phyloP scores from a whole-genome alignment of 2,329 filamentous ascomycete species.

The Hirsutella minnesotensis region DNA sequence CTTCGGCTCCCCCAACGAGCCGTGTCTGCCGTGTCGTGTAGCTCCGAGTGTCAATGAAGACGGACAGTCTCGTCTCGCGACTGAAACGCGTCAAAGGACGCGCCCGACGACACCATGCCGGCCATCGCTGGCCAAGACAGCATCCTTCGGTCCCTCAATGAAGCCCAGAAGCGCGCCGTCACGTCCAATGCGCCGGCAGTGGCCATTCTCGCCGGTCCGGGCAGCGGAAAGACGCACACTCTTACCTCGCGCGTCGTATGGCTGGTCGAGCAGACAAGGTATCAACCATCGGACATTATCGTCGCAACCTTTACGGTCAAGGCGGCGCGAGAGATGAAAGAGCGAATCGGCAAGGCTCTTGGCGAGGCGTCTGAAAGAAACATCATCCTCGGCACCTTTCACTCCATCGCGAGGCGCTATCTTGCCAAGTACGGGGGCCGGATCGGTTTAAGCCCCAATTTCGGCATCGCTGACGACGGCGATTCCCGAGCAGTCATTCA shows the following conservation, averaged over 20 bases:
- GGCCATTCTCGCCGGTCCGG: constrained; percentile 56
- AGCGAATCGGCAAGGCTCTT: constrained; percentile 71
- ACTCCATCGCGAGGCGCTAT: constrained; percentile 82
- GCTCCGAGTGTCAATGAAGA: no score
- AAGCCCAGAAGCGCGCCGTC: constrained; percentile 43
- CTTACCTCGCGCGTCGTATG: constrained; percentile 87
- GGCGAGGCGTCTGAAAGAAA: constrained; percentile 63
- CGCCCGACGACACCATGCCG: no score
- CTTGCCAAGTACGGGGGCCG: constrained; percentile 71
- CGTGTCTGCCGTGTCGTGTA: no score
- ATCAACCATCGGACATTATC: constrained; percentile 76
- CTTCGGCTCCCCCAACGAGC: no score
- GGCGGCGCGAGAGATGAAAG: constrained; percentile 85
- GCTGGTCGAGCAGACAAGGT: constrained; percentile 60
- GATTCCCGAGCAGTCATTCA: constrained; percentile 72
- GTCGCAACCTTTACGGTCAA: constrained; percentile 98
- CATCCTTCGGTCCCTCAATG: constrained; percentile 39
- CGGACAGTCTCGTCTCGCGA: no score
- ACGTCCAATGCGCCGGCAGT: constrained; percentile 41
- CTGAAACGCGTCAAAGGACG: no score
- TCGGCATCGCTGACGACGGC: constrained; percentile 78
- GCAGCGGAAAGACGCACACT: constrained; percentile 87
- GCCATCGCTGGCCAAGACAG: no score
- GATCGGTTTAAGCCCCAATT: constrained; percentile 72
- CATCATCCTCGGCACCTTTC: constrained; percentile 84